Percentiles rank a stretch among this genome's conserved stretches.
phyloP scores from a whole-genome alignment of 257 asterid genomes.

The Nicotiana benthamiana region DNA sequence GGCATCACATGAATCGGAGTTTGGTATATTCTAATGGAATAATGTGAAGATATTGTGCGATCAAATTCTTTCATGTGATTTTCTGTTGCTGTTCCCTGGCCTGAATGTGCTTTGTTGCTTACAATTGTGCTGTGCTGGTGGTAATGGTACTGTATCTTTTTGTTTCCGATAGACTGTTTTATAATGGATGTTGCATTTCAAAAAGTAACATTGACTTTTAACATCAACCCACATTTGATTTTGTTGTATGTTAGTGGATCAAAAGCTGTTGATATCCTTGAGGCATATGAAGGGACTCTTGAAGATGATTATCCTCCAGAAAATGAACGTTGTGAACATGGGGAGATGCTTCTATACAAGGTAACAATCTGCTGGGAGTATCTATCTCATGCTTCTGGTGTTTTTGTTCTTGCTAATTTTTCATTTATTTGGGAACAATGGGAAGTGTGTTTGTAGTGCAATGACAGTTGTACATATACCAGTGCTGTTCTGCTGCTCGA shows the following conservation, averaged over 20 bases:
- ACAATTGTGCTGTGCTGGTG: neutral
- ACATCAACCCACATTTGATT: neutral
- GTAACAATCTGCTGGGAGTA: conserved; percentile 24
- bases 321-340: conserved; percentile 92
- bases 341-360: conserved; percentile 98
- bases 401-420: neutral
- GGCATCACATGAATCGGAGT: neutral
- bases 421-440: neutral
- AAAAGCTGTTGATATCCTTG: conserved; percentile 94
- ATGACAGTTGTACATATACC: neutral
- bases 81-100: neutral
- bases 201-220: neutral
- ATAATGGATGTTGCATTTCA: too few relatives aligned
- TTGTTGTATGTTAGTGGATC: conserved; percentile 51
- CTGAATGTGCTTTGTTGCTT: neutral
- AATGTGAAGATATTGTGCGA: neutral
- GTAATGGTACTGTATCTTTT: neutral
- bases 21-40: neutral
- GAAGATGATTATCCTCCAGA: conserved; percentile 98
- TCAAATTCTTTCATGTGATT: neutral
- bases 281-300: conserved; percentile 98
- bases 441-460: neutral
- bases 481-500: neutral
- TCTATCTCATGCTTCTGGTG: neutral
- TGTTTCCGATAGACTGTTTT: neutral